Evolutionary conservation across 148 eudicot genomes (phyloP).

Genomic region (Pouteria glomerata): DNA sequence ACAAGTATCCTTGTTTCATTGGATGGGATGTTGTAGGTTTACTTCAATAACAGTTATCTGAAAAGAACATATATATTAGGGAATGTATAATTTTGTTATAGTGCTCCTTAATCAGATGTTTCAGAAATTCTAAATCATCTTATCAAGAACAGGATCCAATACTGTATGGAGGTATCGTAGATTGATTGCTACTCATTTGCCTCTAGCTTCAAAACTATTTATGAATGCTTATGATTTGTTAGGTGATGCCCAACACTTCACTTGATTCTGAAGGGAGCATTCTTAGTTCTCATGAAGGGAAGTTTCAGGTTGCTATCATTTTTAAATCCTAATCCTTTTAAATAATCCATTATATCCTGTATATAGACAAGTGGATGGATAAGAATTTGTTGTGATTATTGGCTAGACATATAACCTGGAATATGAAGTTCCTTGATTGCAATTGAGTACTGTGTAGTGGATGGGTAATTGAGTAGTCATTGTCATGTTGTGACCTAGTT

Average conservation of each 20-base stretch:
- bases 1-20: slow-evolving; percentile 38
- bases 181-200: background rate
- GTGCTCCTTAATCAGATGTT: slow-evolving; percentile 31
- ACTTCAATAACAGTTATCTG: background rate
- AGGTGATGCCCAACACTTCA: slow-evolving; percentile 27
- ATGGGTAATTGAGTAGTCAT: slow-evolving; percentile 1
- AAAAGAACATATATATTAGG: background rate
- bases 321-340: background rate
- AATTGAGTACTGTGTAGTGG: background rate
- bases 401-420: background rate
- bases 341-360: background rate
- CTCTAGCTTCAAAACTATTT: background rate
- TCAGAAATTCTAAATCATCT: slow-evolving; percentile 46
- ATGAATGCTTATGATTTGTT: background rate
- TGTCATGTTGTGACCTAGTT: background rate
- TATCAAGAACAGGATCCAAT: slow-evolving; percentile 30
- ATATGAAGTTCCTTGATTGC: background rate
- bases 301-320: slow-evolving; percentile 25
- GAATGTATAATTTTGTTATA: background rate
- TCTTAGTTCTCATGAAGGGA: slow-evolving; percentile 5
- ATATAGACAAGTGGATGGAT: too few relatives aligned
- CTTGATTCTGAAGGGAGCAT: slow-evolving; percentile 12
- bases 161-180: slow-evolving; percentile 45
- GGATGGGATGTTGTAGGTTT: background rate
- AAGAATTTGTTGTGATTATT: background rate